Evolutionary conservation across 78 protist genomes (phyloP).

Genomic region (Capsaspora owczarzaki): DNA sequence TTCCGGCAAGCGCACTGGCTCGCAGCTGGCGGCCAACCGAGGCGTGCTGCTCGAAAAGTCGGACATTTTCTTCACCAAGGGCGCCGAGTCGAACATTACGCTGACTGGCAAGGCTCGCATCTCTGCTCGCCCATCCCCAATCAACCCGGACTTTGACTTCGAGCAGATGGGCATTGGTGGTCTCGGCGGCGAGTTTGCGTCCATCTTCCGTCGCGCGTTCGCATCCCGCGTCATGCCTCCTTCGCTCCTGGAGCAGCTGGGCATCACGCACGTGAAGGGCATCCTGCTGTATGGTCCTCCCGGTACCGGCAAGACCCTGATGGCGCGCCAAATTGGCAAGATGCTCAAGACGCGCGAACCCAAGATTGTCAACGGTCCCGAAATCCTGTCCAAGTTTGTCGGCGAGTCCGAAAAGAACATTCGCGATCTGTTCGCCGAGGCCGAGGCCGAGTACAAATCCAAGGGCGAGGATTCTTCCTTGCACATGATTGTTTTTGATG

Average conservation of each 20-base stretch:
- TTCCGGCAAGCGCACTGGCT: no score
- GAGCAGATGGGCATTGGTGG: conserved; percentile 96
- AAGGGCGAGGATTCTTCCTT: conserved; percentile 86
- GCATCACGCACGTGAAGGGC: conserved; percentile 91
- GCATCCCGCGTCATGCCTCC: conserved; percentile 94
- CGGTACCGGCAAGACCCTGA: conserved; percentile 97
- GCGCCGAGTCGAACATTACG: no score
- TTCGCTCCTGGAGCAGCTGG: conserved; percentile 69
- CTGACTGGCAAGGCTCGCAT: no score
- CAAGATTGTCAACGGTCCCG: conserved; percentile 87
- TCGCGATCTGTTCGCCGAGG: conserved; percentile 88
- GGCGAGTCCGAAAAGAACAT: conserved; percentile 96
- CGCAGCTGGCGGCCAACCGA: no score
- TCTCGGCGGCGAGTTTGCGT: conserved; percentile 79
- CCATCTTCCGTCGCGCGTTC: conserved; percentile 95
- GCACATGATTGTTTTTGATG: conserved; percentile 97
- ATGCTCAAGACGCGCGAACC: conserved; percentile 93
- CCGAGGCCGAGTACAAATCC: conserved; percentile 62
- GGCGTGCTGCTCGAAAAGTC: no score
- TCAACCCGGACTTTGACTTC: conserved; percentile 77
- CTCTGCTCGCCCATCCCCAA: no score
- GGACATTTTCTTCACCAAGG: no score
- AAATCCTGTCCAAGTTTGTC: conserved; percentile 83
- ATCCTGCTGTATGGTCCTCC: conserved; percentile 96
- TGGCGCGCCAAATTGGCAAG: conserved; percentile 97